Evolutionary conservation across 192 early-diverging fungal species (phyloP).

Genomic region (Linnemannia elongata): DNA sequence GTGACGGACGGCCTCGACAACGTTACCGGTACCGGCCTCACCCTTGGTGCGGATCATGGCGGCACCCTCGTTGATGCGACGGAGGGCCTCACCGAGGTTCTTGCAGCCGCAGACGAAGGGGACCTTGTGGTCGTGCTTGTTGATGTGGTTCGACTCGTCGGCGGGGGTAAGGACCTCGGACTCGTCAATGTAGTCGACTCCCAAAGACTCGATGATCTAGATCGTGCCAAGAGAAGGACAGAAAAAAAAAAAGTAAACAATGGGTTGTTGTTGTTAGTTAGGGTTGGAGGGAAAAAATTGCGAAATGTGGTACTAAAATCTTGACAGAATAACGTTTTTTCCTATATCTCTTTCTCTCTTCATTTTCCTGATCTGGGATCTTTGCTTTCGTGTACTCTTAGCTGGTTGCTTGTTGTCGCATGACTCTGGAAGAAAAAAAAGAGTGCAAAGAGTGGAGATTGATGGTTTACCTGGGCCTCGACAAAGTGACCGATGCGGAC

Average conservation of each 20-base stretch:
- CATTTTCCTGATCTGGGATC: background rate
- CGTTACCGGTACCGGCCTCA: slow-evolving; percentile 98
- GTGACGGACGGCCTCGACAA: slow-evolving; percentile 98
- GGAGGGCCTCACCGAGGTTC: slow-evolving; percentile 97
- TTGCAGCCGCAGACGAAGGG: slow-evolving; percentile 97
- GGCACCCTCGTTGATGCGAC: slow-evolving; percentile 97
- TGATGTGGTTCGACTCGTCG: slow-evolving; percentile 96
- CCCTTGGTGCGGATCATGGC: slow-evolving; percentile 99
- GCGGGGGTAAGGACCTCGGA: slow-evolving; percentile 96
- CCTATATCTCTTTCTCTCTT: background rate
- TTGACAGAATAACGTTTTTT: background rate
- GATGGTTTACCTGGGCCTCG: slow-evolving; percentile 84
- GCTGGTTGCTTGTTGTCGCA: background rate
- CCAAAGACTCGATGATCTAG: slow-evolving; percentile 89
- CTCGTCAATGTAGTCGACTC: slow-evolving; percentile 98
- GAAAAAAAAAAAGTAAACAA: background rate
- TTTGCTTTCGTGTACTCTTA: background rate
- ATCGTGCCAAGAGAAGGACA: background rate
- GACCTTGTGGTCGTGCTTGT: slow-evolving; percentile 93
- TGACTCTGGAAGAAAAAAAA: background rate
- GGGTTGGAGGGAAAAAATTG: background rate
- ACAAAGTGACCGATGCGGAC: slow-evolving; percentile 99
- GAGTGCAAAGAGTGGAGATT: background rate
- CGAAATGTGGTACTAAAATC: background rate
- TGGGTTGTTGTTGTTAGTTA: slow-evolving; percentile 7